Evolutionary conservation across 805 yeast genomes (phyloP).

Genomic region (Starmera caribaea): DNA sequence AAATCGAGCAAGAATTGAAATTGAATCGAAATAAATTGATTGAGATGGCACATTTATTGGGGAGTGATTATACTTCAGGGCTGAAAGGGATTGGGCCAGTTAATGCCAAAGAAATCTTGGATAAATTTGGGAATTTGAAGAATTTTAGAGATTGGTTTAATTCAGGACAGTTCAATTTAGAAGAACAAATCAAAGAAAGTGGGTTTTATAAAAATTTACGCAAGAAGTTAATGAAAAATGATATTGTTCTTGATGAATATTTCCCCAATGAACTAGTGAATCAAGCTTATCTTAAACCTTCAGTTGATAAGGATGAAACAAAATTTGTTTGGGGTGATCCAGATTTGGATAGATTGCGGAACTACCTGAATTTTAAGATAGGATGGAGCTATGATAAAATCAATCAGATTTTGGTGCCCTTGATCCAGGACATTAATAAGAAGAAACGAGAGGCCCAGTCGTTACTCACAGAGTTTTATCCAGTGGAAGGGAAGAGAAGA

Average conservation of each 20-base stretch:
- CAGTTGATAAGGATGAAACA: constrained; percentile 73
- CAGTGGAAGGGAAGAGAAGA: constrained; percentile 32
- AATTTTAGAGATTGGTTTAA: constrained; percentile 31
- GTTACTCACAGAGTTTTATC: constrained; percentile 59
- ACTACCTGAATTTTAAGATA: constrained; percentile 55
- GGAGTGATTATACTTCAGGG: constrained; percentile 95
- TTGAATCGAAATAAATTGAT: constrained; percentile 56
- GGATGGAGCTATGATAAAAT: constrained; percentile 75
- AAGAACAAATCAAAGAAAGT: constrained; percentile 30
- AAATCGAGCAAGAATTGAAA: constrained; percentile 55
- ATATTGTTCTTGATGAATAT: constrained; percentile 45
- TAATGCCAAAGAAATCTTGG: constrained; percentile 78
- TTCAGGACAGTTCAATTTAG: constrained; percentile 30
- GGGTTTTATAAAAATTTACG: constrained; percentile 50
- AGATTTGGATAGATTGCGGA: constrained; percentile 67
- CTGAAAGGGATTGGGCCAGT: constrained; percentile 92
- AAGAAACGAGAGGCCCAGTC: constrained; percentile 48
- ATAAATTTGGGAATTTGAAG: constrained; percentile 55
- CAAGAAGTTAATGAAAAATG: constrained; percentile 39
- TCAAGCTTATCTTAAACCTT: constrained; percentile 72
- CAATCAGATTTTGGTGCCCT: constrained; percentile 79
- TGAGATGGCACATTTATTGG: constrained; percentile 73
- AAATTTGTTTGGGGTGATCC: constrained; percentile 88
- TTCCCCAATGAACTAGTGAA: constrained; percentile 66
- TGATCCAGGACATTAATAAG: constrained; percentile 69